These are phyloP conservation scores for Solanum chacoense DNA, from an alignment of 305 asterid species.

Conservation along the genomic window DNA sequence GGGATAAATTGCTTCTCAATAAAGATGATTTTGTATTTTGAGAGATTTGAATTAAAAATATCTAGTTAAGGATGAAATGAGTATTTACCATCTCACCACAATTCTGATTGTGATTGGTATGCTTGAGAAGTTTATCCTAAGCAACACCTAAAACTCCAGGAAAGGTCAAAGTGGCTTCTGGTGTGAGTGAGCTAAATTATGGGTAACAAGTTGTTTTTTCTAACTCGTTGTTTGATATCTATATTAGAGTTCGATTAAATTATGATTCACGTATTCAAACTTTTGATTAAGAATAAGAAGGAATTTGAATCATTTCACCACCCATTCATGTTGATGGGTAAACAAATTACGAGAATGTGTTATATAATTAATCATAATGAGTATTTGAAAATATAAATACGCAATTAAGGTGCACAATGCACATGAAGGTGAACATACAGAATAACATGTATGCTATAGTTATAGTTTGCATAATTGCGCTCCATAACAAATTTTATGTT, in stretches of 20 bases:
- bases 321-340: background rate
- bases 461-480: no score
- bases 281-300: background rate
- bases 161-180: background rate
- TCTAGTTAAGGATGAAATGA: fast-evolving
- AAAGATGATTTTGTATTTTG: no score
- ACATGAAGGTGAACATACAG: background rate
- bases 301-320: background rate
- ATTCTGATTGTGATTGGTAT: fast-evolving
- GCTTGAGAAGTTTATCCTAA: background rate
- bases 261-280: background rate
- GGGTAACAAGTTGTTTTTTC: background rate
- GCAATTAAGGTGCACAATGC: background rate
- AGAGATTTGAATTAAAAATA: fast-evolving
- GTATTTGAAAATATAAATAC: background rate
- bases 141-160: background rate
- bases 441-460: background rate
- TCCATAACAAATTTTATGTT: no score
- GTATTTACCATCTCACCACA: fast-evolving
- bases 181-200: background rate
- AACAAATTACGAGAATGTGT: background rate
- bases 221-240: background rate
- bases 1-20: no score
- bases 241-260: background rate
- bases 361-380: background rate